A percentile compares a stretch with the other conserved stretches of the same genome.
Evolutionary conservation across 495 filamentous ascomycete species (phyloP).

Genomic region (Pyrenula aspistea): DNA sequence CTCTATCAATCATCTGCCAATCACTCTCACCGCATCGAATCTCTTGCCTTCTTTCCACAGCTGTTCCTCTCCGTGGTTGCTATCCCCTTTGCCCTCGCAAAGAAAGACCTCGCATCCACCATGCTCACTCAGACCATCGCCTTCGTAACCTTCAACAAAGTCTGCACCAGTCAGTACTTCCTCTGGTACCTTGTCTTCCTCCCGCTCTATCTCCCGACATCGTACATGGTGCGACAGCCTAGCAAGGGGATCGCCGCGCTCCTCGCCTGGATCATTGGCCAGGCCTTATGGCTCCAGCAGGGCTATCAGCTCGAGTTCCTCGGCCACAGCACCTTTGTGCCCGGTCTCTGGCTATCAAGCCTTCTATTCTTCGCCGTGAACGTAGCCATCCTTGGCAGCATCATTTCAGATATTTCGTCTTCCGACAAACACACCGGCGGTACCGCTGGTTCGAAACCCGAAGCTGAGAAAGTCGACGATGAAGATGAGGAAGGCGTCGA

Average conservation of each 20-base stretch:
- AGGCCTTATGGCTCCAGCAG: conserved; percentile 75
- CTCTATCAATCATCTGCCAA: conserved; percentile 71
- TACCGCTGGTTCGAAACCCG: not conserved
- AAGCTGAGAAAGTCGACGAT: not conserved
- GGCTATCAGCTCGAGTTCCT: conserved; percentile 82
- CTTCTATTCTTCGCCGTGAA: conserved; percentile 77
- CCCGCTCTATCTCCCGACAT: conserved; percentile 77
- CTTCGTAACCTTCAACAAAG: conserved; percentile 96
- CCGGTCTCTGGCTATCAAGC: conserved; percentile 65
- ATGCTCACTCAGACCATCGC: conserved; percentile 98
- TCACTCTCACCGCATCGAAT: conserved; percentile 46
- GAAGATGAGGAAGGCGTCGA: conserved; percentile 1
- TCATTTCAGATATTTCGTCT: conserved; percentile 54
- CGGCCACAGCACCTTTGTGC: conserved; percentile 72
- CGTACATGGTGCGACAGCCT: conserved; percentile 51
- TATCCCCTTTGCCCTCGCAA: conserved; percentile 71
- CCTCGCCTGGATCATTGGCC: conserved; percentile 57
- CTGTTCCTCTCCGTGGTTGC: conserved; percentile 61
- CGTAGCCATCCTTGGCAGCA: conserved; percentile 71
- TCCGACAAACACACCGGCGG: not conserved
- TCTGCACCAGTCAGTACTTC: conserved; percentile 98
- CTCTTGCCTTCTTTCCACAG: conserved; percentile 80
- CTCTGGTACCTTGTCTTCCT: conserved; percentile 94
- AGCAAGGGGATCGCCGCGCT: conserved; percentile 49
- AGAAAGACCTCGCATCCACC: conserved; percentile 67